Evolutionary conservation across 306 rosid species (phyloP).

Genomic region (Cyamopsis tetragonoloba): DNA sequence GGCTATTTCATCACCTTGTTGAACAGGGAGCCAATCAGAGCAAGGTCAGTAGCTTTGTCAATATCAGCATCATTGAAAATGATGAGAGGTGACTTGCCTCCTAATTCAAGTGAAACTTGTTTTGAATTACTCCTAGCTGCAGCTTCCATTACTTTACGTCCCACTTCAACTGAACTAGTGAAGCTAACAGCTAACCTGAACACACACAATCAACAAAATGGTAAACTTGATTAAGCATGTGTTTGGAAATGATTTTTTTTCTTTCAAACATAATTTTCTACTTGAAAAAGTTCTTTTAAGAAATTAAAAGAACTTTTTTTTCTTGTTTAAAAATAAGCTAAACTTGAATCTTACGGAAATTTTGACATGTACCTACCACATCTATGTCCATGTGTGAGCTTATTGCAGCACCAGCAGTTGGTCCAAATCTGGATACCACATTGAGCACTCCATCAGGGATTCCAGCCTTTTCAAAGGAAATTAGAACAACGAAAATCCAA

Average conservation of each 20-base stretch:
- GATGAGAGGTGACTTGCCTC: constrained; percentile 82
- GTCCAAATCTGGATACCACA: constrained; percentile 68
- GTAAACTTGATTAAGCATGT: background rate
- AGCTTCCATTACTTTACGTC: constrained; percentile 68
- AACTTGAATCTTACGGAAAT: too few relatives aligned
- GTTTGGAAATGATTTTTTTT: too few relatives aligned
- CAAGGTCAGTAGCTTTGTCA: constrained; percentile 56
- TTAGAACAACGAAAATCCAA: background rate
- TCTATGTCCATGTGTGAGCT: constrained; percentile 76
- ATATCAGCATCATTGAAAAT: constrained; percentile 75
- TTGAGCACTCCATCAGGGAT: constrained; percentile 81
- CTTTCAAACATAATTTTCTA: too few relatives aligned
- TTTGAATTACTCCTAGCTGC: constrained; percentile 76
- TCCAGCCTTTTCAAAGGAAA: constrained; percentile 50
- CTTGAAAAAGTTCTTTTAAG: too few relatives aligned
- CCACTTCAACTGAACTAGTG: constrained; percentile 72
- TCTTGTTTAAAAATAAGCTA: too few relatives aligned
- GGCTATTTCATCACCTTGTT: constrained; percentile 55
- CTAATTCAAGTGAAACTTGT: constrained; percentile 67
- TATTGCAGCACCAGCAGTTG: constrained; percentile 74
- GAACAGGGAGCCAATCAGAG: constrained; percentile 44
- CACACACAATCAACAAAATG: background rate
- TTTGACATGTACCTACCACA: constrained; percentile 34
- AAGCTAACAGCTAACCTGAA: constrained; percentile 71
- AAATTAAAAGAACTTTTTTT: too few relatives aligned